Base-by-base conservation (phyloP, 2,329 filamentous ascomycete species). In the Trichoderma sp. region DNA sequence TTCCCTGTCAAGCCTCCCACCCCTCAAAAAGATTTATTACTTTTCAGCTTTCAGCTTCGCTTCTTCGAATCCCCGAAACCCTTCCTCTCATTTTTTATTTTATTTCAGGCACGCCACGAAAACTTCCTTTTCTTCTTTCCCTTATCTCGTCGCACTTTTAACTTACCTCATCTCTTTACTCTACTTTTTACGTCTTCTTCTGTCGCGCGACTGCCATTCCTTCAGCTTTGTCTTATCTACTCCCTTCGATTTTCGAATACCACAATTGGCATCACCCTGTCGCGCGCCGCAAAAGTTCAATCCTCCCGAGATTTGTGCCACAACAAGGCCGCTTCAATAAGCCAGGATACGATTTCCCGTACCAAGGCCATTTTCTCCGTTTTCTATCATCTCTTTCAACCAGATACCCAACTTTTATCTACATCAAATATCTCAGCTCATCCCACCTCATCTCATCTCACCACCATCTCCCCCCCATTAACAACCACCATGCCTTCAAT, bases 401-500 rank as follows among this genome's bases (percentile, higher is more conserved):
- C 47, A 49, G 8, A 21, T 49, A 49, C 47, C 47, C 21, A 24
- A 8, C n/a, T 43, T 43, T 49, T 21, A 11, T 21, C 19, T 24
- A 24, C 24, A 49, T 8, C n/a, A 49, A 11, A 49, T 24, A 8
- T 49, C n/a, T 24, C 47, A 43, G 21, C 27, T 16, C 14, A 53
- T 11, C 43, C 21, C 47, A 43, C 16, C 27, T 10, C 10, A 53
- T 65, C 35, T 11, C 6, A 29, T 21, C 7, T 14, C 11, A 16
- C 7, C 31, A 27, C 24, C 58, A 19, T 13, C 58, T 24, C 21
- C 6, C 19, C 49, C 8, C 24, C 24, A 5, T 19, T 10, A 21
- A 19, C 5, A 14, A n/a, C 27, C 57, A 63, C 19, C 61, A 69
- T 69, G 61, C 37, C 68, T 24, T 66, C 61, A 24, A 49, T 43